phyloP scores from a whole-genome alignment of 306 rosid species.

The Mucuna pruriens region DNA sequence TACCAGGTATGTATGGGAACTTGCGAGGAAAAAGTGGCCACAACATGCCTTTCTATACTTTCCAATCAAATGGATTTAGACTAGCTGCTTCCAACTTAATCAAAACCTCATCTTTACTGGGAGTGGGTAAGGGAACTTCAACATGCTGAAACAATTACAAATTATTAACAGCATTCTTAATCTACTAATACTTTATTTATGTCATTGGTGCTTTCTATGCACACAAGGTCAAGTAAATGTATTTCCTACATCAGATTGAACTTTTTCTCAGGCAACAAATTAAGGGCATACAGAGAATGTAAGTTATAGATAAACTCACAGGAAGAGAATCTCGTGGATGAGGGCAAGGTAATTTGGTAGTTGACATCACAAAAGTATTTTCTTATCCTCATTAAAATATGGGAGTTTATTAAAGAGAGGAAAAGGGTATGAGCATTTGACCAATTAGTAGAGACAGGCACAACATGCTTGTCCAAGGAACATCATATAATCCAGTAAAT shows the following conservation, averaged over 20 bases:
- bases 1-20: slow-evolving; percentile 80
- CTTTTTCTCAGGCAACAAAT: background rate
- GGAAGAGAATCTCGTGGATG: background rate
- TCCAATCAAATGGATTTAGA: slow-evolving; percentile 82
- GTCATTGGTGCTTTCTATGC: background rate
- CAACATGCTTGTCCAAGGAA: background rate
- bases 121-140: slow-evolving; percentile 62
- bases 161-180: background rate
- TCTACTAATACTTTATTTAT: background rate
- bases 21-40: slow-evolving; percentile 67
- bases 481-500: background rate
- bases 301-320: background rate
- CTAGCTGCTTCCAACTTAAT: slow-evolving; percentile 76
- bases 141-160: slow-evolving; percentile 57
- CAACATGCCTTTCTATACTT: slow-evolving; percentile 67
- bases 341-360: slow-evolving; percentile 4
- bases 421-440: background rate
- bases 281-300: background rate
- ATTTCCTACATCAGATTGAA: background rate
- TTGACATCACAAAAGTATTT: background rate
- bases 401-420: background rate
- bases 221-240: background rate
- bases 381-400: background rate
- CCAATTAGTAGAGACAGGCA: background rate
- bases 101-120: slow-evolving; percentile 67